Percentiles rank a stretch among this genome's conserved stretches.
Conservation (phyloP, 2,329 filamentous ascomycete genomes). For the Aureobasidium leucospermi region DNA sequence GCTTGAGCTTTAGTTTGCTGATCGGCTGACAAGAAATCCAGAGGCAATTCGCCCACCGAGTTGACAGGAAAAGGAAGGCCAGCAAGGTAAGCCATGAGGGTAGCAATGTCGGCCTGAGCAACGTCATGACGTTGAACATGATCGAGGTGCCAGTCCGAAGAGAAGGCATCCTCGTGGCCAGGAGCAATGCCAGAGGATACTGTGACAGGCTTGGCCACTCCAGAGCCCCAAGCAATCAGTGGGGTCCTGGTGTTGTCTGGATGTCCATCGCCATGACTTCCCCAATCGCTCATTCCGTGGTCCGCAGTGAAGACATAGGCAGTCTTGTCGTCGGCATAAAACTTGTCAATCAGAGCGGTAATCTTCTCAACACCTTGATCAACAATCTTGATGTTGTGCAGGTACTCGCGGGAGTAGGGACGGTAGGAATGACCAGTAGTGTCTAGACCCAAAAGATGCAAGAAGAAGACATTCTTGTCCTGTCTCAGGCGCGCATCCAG, state of each 20-base stretch:
- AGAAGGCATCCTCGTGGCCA: slow-evolving; percentile 83
- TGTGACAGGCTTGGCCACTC: slow-evolving; percentile 65
- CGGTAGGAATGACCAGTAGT: slow-evolving; percentile 80
- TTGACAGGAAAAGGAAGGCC: slow-evolving; percentile 91
- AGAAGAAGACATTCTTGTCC: slow-evolving; percentile 88
- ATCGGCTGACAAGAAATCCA: slow-evolving; percentile 69
- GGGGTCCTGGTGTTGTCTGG: slow-evolving; percentile 95
- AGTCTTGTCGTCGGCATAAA: slow-evolving; percentile 75
- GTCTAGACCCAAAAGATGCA: slow-evolving; percentile 87
- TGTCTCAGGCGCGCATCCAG: slow-evolving; percentile 65
- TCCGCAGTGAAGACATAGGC: slow-evolving; percentile 96
- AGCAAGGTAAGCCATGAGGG: slow-evolving; percentile 87
- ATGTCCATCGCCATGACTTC: slow-evolving; percentile 97
- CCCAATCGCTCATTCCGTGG: slow-evolving; percentile 98
- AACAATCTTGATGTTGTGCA: slow-evolving; percentile 90
- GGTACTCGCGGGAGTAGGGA: slow-evolving; percentile 91
- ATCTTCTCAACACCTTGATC: slow-evolving; percentile 85
- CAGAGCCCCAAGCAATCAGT: slow-evolving; percentile 87
- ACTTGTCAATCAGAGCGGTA: slow-evolving; percentile 70
- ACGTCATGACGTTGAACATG: slow-evolving; percentile 83
- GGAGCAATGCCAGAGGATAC: slow-evolving; percentile 53
- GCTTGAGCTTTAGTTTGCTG: slow-evolving; percentile 75
- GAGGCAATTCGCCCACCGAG: slow-evolving; percentile 85
- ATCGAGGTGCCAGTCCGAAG: slow-evolving; percentile 78
- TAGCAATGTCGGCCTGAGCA: slow-evolving; percentile 85